These are phyloP conservation scores for Fusarium sp. DNA, from an alignment of 2,329 filamentous ascomycete genomes.

Conservation along the genomic window DNA sequence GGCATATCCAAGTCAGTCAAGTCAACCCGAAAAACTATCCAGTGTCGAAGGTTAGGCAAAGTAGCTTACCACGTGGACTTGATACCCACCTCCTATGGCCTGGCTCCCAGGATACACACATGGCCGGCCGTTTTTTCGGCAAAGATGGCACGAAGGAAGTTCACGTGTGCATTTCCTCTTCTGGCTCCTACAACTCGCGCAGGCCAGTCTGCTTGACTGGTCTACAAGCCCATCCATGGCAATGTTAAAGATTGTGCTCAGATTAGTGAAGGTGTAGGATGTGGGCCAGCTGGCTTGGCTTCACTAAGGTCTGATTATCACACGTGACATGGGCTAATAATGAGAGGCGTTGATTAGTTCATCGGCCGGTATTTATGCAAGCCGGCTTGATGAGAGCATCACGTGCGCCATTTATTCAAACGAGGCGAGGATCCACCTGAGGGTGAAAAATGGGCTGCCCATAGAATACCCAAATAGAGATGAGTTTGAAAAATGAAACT, in stretches of 20 bases:
- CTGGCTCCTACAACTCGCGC: conserved; percentile 11
- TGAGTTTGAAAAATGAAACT: background rate
- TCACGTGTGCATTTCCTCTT: conserved; percentile 20
- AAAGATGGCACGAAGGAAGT: conserved; percentile 12
- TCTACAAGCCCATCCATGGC: background rate
- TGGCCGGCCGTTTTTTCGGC: background rate
- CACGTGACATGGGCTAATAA: background rate
- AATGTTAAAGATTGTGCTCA: background rate
- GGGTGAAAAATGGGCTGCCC: background rate
- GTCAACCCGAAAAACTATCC: background rate
- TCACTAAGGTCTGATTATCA: background rate
- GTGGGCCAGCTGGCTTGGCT: background rate
- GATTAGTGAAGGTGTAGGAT: background rate
- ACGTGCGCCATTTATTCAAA: background rate
- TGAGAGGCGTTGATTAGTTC: background rate
- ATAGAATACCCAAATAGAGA: background rate
- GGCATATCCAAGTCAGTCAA: background rate
- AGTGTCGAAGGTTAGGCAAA: background rate
- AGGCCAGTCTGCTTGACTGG: background rate
- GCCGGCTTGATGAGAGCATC: background rate
- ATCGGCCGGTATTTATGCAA: background rate
- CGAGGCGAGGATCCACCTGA: background rate
- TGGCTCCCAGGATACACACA: conserved; percentile 9
- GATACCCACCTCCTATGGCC: background rate
- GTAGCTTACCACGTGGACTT: background rate